phyloP scores from a whole-genome alignment of 2,329 filamentous ascomycete genomes.

The Aspergillus fischeri region DNA sequence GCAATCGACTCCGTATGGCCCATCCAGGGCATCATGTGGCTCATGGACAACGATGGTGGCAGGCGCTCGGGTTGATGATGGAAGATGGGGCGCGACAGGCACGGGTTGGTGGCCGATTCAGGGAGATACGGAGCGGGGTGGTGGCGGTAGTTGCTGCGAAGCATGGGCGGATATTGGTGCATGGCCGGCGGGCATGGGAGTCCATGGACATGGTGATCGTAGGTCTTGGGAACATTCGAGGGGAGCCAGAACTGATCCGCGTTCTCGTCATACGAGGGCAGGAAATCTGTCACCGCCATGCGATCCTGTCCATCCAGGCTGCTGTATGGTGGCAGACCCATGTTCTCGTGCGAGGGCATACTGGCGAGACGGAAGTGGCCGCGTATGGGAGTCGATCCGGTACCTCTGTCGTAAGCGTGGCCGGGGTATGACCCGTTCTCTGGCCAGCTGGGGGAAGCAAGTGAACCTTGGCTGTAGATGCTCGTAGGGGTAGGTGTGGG shows the following conservation, averaged over 20 bases:
- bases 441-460: constrained; percentile 36
- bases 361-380: constrained; percentile 34
- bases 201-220: constrained; percentile 23
- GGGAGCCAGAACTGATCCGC: constrained; percentile 37
- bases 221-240: constrained; percentile 33
- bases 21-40: constrained; percentile 37
- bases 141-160: constrained; percentile 32
- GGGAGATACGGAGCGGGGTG: constrained; percentile 32
- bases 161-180: constrained; percentile 34
- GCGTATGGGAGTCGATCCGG: constrained; percentile 29
- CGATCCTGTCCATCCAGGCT: constrained; percentile 32
- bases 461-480: constrained; percentile 35
- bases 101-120: constrained; percentile 37
- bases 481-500: constrained; percentile 38
- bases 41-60: constrained; percentile 33
- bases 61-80: constrained; percentile 35
- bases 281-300: constrained; percentile 33
- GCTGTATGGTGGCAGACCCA: constrained; percentile 28
- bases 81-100: constrained; percentile 37
- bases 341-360: constrained; percentile 30
- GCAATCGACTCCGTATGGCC: constrained; percentile 29
- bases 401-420: constrained; percentile 27
- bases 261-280: constrained; percentile 36
- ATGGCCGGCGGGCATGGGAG: constrained; percentile 33
- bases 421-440: constrained; percentile 26